Evolutionary conservation across 768 basidiomycete species (phyloP), one percentile per base, ranked within the genome.

Genomic region (Trametes elegans): DNA sequence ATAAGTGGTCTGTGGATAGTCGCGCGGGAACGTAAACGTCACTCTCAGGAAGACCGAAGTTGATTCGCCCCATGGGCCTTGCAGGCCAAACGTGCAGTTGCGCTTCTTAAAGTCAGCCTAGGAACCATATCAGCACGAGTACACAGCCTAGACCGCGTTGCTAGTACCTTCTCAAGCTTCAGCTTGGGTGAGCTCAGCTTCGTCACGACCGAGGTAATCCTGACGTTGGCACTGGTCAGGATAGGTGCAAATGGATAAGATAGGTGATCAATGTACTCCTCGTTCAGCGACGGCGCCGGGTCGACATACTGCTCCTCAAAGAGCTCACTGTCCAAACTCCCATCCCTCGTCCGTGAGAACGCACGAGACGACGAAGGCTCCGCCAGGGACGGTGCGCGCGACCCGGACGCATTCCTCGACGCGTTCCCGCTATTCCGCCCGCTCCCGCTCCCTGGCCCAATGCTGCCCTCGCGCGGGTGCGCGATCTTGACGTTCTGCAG

Each of bases 21-120:
- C 81, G 21, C 82, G 77, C 0, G 96, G 94, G 64, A 98, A 98
- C 1, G 82, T 85, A 73, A 97, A 95, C 1, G 90, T 87, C 24
- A 96, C 81, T 0, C 95, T 85, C 54, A 94, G 84, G 71, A 92
- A 94, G 7, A 88, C 88, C 18, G 85, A 87, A 10, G 85, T 87
- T 0, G 79, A 82, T 52, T 87, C 88, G n/a, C 90, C 92, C 93
- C 93, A 95, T 2, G 93, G 93, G 2, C 91, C 91, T 59, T 91
- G 84, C 38, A 98, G 73, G 4, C 92, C 90, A 42, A 97, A 76
- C 1, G 92, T 93, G 62, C 91, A 90, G 13, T 84, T 87, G 9
- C 92, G 83, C 62, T 80, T 84, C 66, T 87, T 88, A 34, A 88
- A 72, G 50, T 89, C 87, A 40, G 83, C 81, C 85, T 88, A 59